phyloP scores from a whole-genome alignment of 331 rosid species.

The Malus hybrid region DNA sequence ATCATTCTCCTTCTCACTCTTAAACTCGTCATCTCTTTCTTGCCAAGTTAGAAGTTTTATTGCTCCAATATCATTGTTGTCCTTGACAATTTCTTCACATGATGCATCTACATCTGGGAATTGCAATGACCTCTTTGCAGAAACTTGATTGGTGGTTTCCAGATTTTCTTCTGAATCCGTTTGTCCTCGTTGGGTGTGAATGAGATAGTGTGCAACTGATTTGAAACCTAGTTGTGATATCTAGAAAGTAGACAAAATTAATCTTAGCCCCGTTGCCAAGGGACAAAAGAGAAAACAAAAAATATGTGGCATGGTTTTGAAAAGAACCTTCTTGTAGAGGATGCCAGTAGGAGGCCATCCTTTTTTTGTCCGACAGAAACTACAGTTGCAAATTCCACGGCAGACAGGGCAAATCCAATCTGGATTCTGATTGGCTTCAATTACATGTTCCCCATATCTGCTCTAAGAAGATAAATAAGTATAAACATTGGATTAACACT shows the following conservation, averaged over 20 bases:
- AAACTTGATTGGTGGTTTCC: constrained; percentile 31
- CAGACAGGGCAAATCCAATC: constrained; percentile 77
- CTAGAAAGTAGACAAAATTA: constrained; percentile 32
- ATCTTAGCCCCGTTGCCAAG: constrained; percentile 8
- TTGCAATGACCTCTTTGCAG: constrained; percentile 57
- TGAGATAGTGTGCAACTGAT: constrained; percentile 95
- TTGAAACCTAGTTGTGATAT: constrained; percentile 54
- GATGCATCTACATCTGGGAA: constrained; percentile 29
- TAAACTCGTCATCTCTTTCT: constrained; percentile 11
- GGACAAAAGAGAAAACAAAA: not conserved
- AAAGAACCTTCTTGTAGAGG: constrained; percentile 69
- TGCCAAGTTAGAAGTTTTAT: constrained; percentile 17
- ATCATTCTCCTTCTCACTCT: not conserved
- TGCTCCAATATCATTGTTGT: constrained; percentile 17
- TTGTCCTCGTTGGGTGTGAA: constrained; percentile 49
- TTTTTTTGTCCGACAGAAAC: constrained; percentile 79
- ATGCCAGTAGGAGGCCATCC: constrained; percentile 88
- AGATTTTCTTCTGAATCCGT: constrained; percentile 27
- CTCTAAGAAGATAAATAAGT: not conserved
- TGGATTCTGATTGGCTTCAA: constrained; percentile 65
- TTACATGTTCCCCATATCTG: constrained; percentile 92
- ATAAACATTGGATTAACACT: not conserved
- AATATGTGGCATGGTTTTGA: not conserved
- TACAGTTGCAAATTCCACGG: constrained; percentile 98
- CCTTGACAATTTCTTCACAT: constrained; percentile 23